Evolutionary conservation across 1,284 basidiomycete genomes (phyloP).

Genomic region (Ceratobasidium sp.): DNA sequence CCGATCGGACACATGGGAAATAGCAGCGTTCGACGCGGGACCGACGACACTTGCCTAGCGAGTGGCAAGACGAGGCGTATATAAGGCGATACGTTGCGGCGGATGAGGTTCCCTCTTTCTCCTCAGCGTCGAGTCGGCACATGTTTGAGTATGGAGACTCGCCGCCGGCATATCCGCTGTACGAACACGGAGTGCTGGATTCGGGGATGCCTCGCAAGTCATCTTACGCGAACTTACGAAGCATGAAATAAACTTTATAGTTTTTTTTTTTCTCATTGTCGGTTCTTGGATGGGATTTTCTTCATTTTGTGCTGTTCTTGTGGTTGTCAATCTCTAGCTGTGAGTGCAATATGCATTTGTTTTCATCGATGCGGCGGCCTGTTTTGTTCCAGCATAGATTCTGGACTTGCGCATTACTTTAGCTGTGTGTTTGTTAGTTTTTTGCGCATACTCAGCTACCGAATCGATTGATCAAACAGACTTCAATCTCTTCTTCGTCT

Average conservation of each 20-base stretch:
- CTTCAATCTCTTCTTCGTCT: too few relatives aligned
- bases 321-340: conserved; percentile 9
- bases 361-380: conserved; percentile 25
- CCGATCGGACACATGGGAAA: neutral
- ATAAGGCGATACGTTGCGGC: conserved; percentile 37
- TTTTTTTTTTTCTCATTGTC: neutral
- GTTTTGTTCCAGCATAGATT: conserved; percentile 43
- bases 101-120: conserved; percentile 27
- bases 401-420: conserved; percentile 6
- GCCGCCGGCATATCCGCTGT: conserved; percentile 37
- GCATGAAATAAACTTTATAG: conserved; percentile 39
- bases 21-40: conserved; percentile 12
- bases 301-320: neutral
- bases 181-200: conserved; percentile 37
- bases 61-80: conserved; percentile 25
- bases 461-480: conserved; percentile 6
- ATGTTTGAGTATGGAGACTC: conserved; percentile 30
- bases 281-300: conserved; percentile 19
- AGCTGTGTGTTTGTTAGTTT: conserved; percentile 25
- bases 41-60: conserved; percentile 20
- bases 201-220: conserved; percentile 28
- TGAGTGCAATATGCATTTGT: conserved; percentile 1
- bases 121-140: conserved; percentile 39
- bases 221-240: conserved; percentile 40
- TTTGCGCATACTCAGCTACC: conserved; percentile 16